Percentiles rank a stretch among this genome's conserved stretches.
These are phyloP conservation scores for Aspergillus tamarii DNA, from an alignment of 2,329 filamentous ascomycete species.

Conservation along the genomic window DNA sequence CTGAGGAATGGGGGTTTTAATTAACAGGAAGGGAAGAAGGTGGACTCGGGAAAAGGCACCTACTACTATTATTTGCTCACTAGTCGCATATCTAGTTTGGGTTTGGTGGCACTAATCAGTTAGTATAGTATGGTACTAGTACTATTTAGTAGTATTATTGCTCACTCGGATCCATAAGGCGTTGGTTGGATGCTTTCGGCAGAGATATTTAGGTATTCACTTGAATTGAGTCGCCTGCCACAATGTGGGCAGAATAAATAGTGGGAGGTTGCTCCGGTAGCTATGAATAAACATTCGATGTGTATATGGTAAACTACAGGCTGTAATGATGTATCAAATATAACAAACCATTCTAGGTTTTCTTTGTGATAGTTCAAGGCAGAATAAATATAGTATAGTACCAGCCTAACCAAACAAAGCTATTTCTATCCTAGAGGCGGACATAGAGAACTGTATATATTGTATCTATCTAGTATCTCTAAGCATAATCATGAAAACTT, in stretches of 20 bases:
- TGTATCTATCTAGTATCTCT: background rate
- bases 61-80: conserved; percentile 2
- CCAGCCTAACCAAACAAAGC: background rate
- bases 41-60: background rate
- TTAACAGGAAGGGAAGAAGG: background rate
- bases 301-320: background rate
- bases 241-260: background rate
- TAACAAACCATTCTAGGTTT: background rate
- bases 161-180: background rate
- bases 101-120: background rate
- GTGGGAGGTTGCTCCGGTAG: background rate
- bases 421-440: background rate
- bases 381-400: background rate
- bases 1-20: background rate
- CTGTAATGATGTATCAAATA: background rate
- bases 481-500: background rate
- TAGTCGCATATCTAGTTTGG: background rate
- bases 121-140: background rate
- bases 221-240: background rate
- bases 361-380: background rate
- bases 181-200: background rate
- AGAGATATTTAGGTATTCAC: background rate
- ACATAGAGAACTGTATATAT: background rate
- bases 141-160: background rate
- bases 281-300: background rate